Percentiles rank a stretch among this genome's conserved stretches.
Conservation (phyloP, 805 yeast genomes). For the Saccharomycopsis vini region DNA sequence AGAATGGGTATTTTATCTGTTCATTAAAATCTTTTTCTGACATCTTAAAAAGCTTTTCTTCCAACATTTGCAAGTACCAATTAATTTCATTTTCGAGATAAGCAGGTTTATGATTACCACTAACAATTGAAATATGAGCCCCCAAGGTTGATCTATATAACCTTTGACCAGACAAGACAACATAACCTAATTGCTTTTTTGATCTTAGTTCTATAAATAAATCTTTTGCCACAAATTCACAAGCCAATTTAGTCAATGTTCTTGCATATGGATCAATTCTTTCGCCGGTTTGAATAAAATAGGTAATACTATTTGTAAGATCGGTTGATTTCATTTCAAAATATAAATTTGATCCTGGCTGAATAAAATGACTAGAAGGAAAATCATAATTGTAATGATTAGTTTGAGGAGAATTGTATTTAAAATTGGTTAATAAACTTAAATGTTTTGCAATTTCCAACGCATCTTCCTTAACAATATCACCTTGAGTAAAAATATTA, state of each 20-base stretch:
- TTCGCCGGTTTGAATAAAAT: constrained; percentile 49
- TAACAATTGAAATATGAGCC: constrained; percentile 42
- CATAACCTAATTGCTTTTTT: constrained; percentile 54
- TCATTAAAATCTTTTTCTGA: constrained; percentile 30
- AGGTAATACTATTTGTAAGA: constrained; percentile 42
- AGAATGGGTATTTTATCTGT: constrained; percentile 31
- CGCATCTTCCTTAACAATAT: constrained; percentile 23
- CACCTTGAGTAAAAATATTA: constrained; percentile 46
- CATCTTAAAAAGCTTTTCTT: constrained; percentile 24
- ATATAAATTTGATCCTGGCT: constrained; percentile 29
- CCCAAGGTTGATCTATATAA: constrained; percentile 46
- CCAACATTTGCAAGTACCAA: constrained; percentile 37
- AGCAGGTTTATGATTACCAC: constrained; percentile 36
- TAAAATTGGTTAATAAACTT: constrained; percentile 25
- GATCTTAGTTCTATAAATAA: constrained; percentile 42
- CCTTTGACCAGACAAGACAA: constrained; percentile 48
- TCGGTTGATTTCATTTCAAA: constrained; percentile 35
- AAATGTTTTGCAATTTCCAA: constrained; percentile 24
- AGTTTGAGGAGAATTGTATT: constrained; percentile 2
- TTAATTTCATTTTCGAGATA: constrained; percentile 39
- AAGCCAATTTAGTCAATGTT: constrained; percentile 38
- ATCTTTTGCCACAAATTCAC: constrained; percentile 37
- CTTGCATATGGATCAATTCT: constrained; percentile 29
- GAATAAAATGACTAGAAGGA: constrained; percentile 34
- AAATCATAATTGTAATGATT: background rate